These are phyloP conservation scores for Picea abies DNA, from an alignment of 83 land plant genomes.

Conservation along the genomic window DNA sequence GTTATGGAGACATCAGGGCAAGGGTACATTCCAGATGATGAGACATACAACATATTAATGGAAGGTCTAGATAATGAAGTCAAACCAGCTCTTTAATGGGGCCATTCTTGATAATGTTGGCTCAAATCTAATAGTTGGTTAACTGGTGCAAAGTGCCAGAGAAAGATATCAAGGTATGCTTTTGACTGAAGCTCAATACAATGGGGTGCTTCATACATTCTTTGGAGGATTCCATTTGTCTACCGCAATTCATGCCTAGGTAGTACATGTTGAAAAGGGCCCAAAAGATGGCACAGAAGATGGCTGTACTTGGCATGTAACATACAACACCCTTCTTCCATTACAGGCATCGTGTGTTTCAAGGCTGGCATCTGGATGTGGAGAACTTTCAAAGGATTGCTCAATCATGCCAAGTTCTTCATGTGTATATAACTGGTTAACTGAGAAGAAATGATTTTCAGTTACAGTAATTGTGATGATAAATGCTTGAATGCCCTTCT, in stretches of 20 bases:
- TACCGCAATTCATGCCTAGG: not conserved
- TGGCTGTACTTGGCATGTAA: not conserved
- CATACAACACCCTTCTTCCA: not conserved
- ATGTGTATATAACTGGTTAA: not conserved
- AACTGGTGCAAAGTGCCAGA: not conserved
- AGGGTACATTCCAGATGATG: not conserved
- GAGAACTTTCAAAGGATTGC: not conserved
- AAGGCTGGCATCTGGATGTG: not conserved
- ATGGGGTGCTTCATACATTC: not conserved
- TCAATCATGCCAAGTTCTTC: not conserved
- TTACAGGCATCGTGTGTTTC: not conserved
- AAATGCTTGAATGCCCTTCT: not conserved
- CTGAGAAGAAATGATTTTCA: not conserved
- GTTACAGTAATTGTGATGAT: not conserved
- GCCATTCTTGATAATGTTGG: not conserved
- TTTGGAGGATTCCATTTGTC: not conserved
- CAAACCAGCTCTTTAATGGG: not conserved
- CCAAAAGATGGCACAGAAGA: not conserved
- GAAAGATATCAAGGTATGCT: not conserved
- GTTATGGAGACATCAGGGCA: not conserved
- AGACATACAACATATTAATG: not conserved
- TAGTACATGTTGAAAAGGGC: not conserved
- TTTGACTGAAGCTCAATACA: not conserved
- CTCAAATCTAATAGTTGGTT: not conserved
- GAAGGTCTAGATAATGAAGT: slow-evolving; percentile 5